Conservation (phyloP, 129 eudicot genomes). For the Kitagawia praeruptora region DNA sequence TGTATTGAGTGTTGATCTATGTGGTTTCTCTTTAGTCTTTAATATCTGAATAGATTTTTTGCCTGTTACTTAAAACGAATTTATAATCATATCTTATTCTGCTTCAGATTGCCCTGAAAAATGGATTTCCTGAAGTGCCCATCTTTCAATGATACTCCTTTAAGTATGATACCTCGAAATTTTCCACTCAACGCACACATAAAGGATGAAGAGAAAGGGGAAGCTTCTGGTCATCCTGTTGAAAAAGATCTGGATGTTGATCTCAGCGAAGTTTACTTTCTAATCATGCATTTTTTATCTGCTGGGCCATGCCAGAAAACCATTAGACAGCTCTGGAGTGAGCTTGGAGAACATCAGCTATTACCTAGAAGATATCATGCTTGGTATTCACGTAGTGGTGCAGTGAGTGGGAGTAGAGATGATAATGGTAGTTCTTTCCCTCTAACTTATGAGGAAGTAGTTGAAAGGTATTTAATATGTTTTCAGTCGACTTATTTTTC, state of each 20-base stretch:
- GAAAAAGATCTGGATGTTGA: conserved; percentile 64
- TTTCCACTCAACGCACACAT: conserved; percentile 35
- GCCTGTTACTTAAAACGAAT: neutral
- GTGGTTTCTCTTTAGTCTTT: neutral
- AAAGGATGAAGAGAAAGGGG: conserved; percentile 32
- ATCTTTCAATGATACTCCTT: conserved; percentile 33
- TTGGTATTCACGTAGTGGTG: conserved; percentile 71
- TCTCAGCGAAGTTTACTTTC: conserved; percentile 71
- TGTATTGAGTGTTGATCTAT: neutral
- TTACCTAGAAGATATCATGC: conserved; percentile 96
- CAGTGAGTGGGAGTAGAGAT: conserved; percentile 32
- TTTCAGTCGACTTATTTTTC: neutral
- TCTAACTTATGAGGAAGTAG: conserved; percentile 49
- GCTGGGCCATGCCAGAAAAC: conserved; percentile 84
- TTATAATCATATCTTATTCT: conserved; percentile 10
- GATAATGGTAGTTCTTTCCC: conserved; percentile 71
- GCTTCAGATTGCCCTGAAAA: conserved; percentile 30
- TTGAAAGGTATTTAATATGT: conserved; percentile 39
- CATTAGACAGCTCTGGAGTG: conserved; percentile 54
- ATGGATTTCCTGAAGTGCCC: conserved; percentile 52
- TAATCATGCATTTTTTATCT: conserved; percentile 86
- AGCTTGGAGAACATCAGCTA: conserved; percentile 81
- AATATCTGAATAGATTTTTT: neutral
- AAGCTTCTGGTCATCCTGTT: conserved; percentile 23
- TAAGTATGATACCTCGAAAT: conserved; percentile 33